Evolutionary conservation across 2,329 filamentous ascomycete genomes (phyloP), one percentile per base, ranked within the genome.

Genomic region (Penicillium nordicum): DNA sequence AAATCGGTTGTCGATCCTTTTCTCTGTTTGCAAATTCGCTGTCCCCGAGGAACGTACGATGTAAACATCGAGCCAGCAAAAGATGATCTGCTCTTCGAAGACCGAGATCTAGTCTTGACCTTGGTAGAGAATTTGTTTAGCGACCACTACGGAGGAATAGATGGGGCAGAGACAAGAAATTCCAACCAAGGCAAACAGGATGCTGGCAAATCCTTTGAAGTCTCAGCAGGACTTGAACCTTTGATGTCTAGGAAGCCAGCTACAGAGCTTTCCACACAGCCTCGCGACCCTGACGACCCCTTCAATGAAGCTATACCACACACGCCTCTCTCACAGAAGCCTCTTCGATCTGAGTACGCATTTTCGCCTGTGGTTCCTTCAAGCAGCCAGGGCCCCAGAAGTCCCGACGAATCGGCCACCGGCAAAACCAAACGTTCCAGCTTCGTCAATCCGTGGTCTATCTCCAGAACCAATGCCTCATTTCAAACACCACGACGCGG

Each of bases 11-110:
- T 76, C 32, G 79, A 84, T 47, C 82, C 82, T 0, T 86, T 87
- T 63, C 63, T 86, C 11, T 81, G 74, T 58, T 64, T 87, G 49
- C 78, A 82, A 34, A 76, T 87, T 9, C 63, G 64, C 1, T 87
- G 84, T 66, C 79, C 80, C 2, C 63, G 66, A 10, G 79, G 77
- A 7, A 80, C 75, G 42, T 87, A 87, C 65, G 85, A 87, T 69
- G 76, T 79, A 5, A 87, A 87, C 57, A 73, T 87, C 36, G 85
- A 88, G 63, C 84, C 85, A 4, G 78, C 80, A 1, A 88, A 88
- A 64, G 83, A 87, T 64, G 82, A 87, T 67, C 76, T 87, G 1
- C 63, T 86, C 3, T 86, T 87, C 62, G 78, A 80, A 32, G 73
- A 85, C 44, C 67, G 72, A 2, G 64, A 68, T 4, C 21, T 66